Evolutionary conservation across 306 rosid species (phyloP).

Genomic region (Sophora flavescens): DNA sequence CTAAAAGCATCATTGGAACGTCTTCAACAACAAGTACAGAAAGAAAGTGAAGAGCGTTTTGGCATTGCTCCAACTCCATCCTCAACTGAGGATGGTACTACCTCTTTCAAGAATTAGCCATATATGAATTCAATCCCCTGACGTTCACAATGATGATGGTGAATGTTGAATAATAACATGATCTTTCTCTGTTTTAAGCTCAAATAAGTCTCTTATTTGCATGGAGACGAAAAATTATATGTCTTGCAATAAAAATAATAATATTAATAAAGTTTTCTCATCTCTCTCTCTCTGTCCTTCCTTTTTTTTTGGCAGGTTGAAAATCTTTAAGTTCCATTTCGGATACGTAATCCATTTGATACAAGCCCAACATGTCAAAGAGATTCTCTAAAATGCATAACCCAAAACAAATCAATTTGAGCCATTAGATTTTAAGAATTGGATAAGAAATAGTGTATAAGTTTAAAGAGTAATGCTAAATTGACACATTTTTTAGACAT

Average conservation of each 20-base stretch:
- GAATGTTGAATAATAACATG: background rate
- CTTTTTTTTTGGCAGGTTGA: too few species aligned
- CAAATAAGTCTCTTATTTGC: background rate
- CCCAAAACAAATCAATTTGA: too few species aligned
- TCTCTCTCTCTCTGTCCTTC: too few species aligned
- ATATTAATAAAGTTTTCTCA: too few species aligned
- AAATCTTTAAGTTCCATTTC: too few species aligned
- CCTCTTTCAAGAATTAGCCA: background rate
- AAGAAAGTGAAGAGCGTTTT: background rate
- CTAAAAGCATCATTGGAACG: background rate
- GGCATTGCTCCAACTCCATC: background rate
- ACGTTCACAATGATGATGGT: background rate
- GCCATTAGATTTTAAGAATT: background rate
- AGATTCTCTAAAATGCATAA: too few species aligned
- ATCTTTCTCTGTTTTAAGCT: background rate
- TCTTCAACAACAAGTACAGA: background rate
- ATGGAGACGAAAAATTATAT: background rate
- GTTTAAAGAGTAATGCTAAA: too few species aligned
- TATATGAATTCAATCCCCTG: background rate
- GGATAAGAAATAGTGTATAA: background rate
- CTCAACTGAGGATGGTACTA: background rate
- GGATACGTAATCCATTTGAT: too few species aligned
- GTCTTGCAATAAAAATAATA: too few species aligned
- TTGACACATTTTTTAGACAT: too few species aligned
- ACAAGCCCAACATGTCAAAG: too few species aligned